Evolutionary conservation across 2,329 filamentous ascomycete genomes (phyloP).

Genomic region (Claviceps purpurea): DNA sequence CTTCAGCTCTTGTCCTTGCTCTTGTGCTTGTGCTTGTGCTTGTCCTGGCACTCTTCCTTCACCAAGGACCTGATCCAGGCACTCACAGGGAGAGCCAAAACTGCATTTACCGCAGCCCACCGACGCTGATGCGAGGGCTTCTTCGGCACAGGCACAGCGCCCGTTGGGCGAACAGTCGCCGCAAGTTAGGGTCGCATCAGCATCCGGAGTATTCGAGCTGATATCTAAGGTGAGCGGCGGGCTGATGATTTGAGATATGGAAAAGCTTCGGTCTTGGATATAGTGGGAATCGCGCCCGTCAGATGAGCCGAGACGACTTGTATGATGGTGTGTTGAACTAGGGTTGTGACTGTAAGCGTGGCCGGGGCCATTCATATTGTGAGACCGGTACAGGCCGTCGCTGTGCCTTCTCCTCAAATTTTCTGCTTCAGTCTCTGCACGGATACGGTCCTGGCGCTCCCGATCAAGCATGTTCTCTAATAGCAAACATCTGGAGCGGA

Average conservation of each 20-base stretch:
- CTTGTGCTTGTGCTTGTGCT: no score
- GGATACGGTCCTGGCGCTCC: conserved; percentile 36
- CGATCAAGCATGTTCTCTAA: conserved; percentile 51
- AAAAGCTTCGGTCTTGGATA: conserved; percentile 28
- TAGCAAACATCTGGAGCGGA: conserved; percentile 45
- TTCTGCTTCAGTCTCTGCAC: conserved; percentile 27
- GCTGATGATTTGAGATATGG: conserved; percentile 44
- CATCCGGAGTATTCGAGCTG: conserved; percentile 12
- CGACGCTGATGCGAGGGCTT: conserved; percentile 38
- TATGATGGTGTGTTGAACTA: conserved; percentile 9
- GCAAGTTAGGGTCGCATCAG: conserved; percentile 31
- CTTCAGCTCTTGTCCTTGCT: conserved; percentile 28
- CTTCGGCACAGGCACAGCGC: conserved; percentile 45
- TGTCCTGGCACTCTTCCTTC: no score
- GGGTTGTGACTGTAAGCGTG: conserved; percentile 16
- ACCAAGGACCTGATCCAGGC: conserved; percentile 42
- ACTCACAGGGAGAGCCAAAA: conserved; percentile 48
- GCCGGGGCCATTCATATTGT: conserved; percentile 13
- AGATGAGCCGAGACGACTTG: conserved; percentile 15
- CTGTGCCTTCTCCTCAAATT: conserved; percentile 18
- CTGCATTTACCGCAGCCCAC: conserved; percentile 55
- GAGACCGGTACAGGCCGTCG: conserved; percentile 16
- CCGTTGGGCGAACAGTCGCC: conserved; percentile 41
- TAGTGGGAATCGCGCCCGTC: conserved; percentile 14
- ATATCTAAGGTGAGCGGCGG: conserved; percentile 31